Base-by-base conservation (phyloP, 2,329 filamentous ascomycete species). In the Samsoniella hepiali region DNA sequence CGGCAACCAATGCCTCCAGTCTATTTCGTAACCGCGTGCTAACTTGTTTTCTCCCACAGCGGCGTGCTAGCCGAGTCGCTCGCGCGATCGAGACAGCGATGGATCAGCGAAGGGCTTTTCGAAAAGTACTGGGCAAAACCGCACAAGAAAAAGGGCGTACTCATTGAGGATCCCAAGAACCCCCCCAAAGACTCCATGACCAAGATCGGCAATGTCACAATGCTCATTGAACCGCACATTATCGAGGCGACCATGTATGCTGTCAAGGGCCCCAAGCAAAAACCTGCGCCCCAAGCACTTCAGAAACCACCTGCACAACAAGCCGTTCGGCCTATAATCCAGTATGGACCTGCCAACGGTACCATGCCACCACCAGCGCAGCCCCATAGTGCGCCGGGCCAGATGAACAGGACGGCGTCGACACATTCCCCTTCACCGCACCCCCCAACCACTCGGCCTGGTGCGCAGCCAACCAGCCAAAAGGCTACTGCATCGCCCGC, bases 71-170 rank as follows among this genome's bases (percentile, higher is more conserved):
- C 84, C 69, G 88, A 93, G 68, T 91, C 91, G 2, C 81, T 95
- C 32, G 78, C 84, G 57, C 84, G 90, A 70, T 95, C 91, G 70
- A 87, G 90, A 64, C 82, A 88, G 63, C 86, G 84, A 82, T 93
- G 89, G 89, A 83, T 89, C 31, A 83, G 80, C 71, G 86, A 89
- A 68, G 88, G 88, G 36, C 82, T 92, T 55, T 91, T 93, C 69
- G 88, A 91, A 68, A 89, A 87, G 70, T 92, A 90, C 74, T 93
- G 89, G 89, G 84, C 87, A 9, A 92, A 92, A 71, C 88, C 89
- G 3, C 74, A 77, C 63, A 90, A 89, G 75, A 84, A 84, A 66
- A 91, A 89, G 73, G 86, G 88, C 50, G 83, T 84, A 3, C 74
- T 86, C 31, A 82, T 83, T 62, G 87, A 88, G 68, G 84, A 88